These are phyloP conservation scores for Termitomyces sp. DNA, from an alignment of 768 basidiomycete genomes.

Conservation along the genomic window DNA sequence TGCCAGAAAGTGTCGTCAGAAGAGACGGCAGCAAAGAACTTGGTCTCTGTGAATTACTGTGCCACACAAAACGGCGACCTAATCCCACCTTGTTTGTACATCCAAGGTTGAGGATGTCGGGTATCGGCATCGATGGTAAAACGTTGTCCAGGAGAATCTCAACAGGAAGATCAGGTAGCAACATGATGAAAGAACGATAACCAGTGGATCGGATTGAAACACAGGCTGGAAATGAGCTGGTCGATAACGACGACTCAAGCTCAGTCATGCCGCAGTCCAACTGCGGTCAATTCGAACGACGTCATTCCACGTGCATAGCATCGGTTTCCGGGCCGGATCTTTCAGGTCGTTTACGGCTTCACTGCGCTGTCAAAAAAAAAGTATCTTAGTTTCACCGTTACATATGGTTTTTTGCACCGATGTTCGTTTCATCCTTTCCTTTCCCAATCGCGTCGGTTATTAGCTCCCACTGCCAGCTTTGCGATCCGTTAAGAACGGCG, in stretches of 20 bases:
- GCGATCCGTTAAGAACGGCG: neutral
- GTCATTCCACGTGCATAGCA: constrained; percentile 1
- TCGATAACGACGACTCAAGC: neutral
- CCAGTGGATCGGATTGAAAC: neutral
- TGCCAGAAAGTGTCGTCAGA: constrained; percentile 81
- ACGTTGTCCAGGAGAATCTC: constrained; percentile 79
- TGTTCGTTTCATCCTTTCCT: neutral
- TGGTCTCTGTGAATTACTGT: constrained; percentile 3
- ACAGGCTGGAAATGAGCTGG: neutral
- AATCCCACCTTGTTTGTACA: constrained; percentile 49
- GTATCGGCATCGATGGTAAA: constrained; percentile 47
- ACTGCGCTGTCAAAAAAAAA: neutral
- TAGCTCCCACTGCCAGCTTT: neutral
- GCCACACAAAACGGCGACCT: neutral
- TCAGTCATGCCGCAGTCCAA: neutral
- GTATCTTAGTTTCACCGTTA: neutral
- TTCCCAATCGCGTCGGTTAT: neutral
- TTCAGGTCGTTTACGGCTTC: neutral
- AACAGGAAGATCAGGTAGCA: constrained; percentile 54
- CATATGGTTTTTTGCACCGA: neutral
- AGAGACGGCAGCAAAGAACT: constrained; percentile 55
- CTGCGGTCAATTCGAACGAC: neutral
- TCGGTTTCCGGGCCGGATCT: neutral
- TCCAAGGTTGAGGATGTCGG: constrained; percentile 54
- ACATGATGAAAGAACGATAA: neutral